phyloP scores from a whole-genome alignment of 768 basidiomycete species.

The Boletus sp. region DNA sequence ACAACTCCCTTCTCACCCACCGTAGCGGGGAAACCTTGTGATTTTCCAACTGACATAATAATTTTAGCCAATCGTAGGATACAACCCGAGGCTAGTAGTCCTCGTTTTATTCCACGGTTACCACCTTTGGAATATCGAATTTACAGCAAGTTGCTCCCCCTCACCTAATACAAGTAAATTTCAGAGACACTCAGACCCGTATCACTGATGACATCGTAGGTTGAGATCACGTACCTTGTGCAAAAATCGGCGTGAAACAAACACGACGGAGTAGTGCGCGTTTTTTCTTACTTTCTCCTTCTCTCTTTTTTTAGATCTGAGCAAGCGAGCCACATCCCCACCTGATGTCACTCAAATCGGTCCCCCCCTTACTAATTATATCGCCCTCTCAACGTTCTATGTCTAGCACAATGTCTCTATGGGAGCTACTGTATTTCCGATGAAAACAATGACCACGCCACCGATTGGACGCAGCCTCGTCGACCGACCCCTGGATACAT shows the following conservation, averaged over 20 bases:
- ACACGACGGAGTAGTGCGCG: background rate
- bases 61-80: no score
- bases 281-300: no score
- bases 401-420: constrained; percentile 6
- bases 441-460: background rate
- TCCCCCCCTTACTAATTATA: background rate
- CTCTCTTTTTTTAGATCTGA: background rate
- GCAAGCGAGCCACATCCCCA: background rate
- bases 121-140: background rate
- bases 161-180: background rate
- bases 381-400: background rate
- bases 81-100: background rate
- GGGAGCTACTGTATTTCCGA: background rate
- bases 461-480: no score
- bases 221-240: background rate
- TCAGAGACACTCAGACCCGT: no score
- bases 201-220: background rate
- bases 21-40: background rate
- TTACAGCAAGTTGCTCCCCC: no score
- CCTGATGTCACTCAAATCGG: background rate
- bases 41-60: background rate
- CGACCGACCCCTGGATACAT: background rate
- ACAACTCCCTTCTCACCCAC: no score
- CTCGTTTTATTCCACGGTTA: no score
- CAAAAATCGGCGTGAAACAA: no score